These are phyloP conservation scores for Chalciporus sp. DNA, from an alignment of 1,284 basidiomycete genomes.

Conservation along the genomic window DNA sequence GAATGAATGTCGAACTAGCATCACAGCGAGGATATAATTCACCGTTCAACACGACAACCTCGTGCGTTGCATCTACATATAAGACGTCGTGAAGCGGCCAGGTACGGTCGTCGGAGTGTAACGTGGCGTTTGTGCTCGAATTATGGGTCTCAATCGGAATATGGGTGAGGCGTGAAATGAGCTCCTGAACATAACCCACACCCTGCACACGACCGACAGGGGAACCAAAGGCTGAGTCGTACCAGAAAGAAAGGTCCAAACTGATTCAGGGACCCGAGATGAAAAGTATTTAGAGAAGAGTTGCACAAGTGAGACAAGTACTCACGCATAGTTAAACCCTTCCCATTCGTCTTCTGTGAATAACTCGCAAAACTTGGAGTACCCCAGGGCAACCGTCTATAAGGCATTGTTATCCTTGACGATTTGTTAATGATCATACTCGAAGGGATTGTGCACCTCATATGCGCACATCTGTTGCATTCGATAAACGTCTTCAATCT, in stretches of 20 bases:
- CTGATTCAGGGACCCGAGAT: not conserved
- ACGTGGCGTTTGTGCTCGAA: conserved; percentile 79
- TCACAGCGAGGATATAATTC: conserved; percentile 18
- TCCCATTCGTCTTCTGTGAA: conserved; percentile 92
- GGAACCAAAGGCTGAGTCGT: conserved; percentile 79
- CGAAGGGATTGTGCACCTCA: conserved; percentile 53
- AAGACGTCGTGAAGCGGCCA: conserved; percentile 83
- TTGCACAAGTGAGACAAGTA: conserved; percentile 10
- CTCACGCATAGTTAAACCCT: conserved; percentile 83
- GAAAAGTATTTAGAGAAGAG: not conserved
- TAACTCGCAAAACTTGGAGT: conserved; percentile 86
- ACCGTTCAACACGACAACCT: conserved; percentile 83
- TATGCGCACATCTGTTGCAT: conserved; percentile 85
- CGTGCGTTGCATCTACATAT: conserved; percentile 87
- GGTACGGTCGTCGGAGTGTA: conserved; percentile 66
- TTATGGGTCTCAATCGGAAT: conserved; percentile 71
- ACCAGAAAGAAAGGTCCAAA: conserved; percentile 46
- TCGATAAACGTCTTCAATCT: conserved; percentile 69
- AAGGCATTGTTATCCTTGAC: not conserved
- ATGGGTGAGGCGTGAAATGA: conserved; percentile 78
- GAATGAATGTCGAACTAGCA: not conserved
- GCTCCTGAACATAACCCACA: conserved; percentile 83
- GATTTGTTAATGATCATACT: not conserved
- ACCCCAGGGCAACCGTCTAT: conserved; percentile 88
- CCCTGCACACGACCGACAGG: conserved; percentile 79